Evolutionary conservation across 73 alveolate genomes (phyloP).

Genomic region (Tetrahymena malaccensis): DNA sequence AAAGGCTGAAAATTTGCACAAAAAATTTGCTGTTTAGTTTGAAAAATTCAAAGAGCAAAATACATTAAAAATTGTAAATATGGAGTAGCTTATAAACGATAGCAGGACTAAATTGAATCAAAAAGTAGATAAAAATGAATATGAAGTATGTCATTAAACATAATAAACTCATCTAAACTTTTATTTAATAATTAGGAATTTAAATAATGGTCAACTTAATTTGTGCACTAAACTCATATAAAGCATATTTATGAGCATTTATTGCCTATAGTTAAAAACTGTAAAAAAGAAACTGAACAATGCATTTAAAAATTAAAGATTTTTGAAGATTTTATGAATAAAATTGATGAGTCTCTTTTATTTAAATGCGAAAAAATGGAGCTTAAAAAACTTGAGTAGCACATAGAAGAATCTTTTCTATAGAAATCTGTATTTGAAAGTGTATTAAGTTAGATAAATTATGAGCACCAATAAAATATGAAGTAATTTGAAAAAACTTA

Average conservation of each 20-base stretch:
- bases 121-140: not conserved
- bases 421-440: not conserved
- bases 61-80: not conserved
- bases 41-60: not conserved
- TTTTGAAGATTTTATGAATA: not conserved
- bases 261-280: not conserved
- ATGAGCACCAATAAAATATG: not conserved
- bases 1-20: not conserved
- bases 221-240: not conserved
- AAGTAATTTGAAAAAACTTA: not conserved
- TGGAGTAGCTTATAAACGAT: not conserved
- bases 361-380: not conserved
- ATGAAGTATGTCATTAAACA: not conserved
- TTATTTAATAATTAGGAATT: not conserved
- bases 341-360: not conserved
- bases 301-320: not conserved
- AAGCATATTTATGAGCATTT: not conserved
- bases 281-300: not conserved
- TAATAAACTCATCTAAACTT: too few relatives aligned
- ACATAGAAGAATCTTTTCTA: not conserved
- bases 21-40: not conserved
- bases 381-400: not conserved
- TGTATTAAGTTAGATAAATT: not conserved
- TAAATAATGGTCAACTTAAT: not conserved
- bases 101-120: not conserved